Base-by-base conservation (phyloP, 2,329 filamentous ascomycete genomes). In the Tolypocladium capitatum region DNA sequence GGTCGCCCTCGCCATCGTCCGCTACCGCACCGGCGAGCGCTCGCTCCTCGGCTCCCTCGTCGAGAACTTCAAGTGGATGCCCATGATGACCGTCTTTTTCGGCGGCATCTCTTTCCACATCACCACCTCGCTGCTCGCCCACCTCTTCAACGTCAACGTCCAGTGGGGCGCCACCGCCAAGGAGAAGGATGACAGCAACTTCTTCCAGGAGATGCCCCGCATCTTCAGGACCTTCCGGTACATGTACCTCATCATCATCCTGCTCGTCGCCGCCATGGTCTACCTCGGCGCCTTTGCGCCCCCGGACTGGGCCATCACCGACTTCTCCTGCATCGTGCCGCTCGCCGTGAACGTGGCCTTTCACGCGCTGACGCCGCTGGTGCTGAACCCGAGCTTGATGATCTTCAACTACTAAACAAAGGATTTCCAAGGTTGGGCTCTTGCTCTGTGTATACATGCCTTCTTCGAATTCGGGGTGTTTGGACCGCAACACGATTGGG, bases 371-470 rank as follows among this genome's bases (percentile, higher is more conserved):
- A 60, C 81, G 49, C 79, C 79, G 10, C 71, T 83, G 44, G 69
- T 70, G 48, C 62, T 83, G 51, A 83, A 83, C 55, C 80, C 80
- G 20, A 76, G 75, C 45, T 58, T 83, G 64, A 82, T 83, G 78
- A 41, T 56, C 16, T 58, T 55, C 46, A 56, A 55, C 42, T 58
- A 56, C 30, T 56, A 2, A 36, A 3, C 3, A 27, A 24, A 1
- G 2, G 3, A 30, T 14, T 11, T 30, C 8, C 8, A 6, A 18
- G 3, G 20, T 18, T 18, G 28, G 8, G 21, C 14, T 28, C 16
- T 41, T 41, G 10, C 7, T 41, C 0, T n/a, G 21, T 14, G 10
- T 21, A 10, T 27, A n/a, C n/a, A n/a, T n/a, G n/a, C n/a, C n/a
- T n/a, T n/a, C n/a, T n/a, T n/a, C n/a, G n/a, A n/a, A n/a, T n/a